A percentile compares a stretch with the other conserved stretches of the same genome.
phyloP scores from a whole-genome alignment of 148 eudicot genomes.

The Rhododendron vialii region DNA sequence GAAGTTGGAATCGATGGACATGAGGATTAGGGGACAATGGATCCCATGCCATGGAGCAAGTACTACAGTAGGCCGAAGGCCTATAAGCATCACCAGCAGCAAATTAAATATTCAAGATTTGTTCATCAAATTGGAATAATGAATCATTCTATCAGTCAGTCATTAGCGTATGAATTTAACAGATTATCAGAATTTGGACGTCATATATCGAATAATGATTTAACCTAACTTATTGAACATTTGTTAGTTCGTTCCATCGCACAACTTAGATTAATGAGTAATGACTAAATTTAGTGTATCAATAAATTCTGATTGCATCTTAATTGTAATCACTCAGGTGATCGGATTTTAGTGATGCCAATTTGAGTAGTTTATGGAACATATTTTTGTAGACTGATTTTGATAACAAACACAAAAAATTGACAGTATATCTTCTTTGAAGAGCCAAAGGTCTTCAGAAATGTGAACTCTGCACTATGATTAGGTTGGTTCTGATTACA shows the following conservation, averaged over 20 bases:
- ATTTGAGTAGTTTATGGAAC: background rate
- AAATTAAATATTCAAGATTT: background rate
- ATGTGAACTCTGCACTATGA: background rate
- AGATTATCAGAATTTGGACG: background rate
- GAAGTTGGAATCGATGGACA: background rate
- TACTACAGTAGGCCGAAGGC: background rate
- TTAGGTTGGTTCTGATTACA: background rate
- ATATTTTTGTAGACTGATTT: background rate
- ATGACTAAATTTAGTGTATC: background rate
- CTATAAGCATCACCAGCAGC: background rate
- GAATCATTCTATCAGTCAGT: background rate
- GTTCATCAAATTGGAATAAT: background rate
- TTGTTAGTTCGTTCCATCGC: background rate
- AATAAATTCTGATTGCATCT: background rate
- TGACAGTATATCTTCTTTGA: background rate
- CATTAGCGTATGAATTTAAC: background rate
- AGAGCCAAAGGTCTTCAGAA: background rate
- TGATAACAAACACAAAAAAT: background rate
- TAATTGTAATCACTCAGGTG: background rate
- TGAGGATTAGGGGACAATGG: background rate
- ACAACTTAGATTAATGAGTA: background rate
- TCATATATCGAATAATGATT: background rate
- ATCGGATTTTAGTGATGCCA: background rate
- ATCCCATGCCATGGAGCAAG: background rate
- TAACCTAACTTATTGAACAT: background rate